Conservation (phyloP, 257 asterid species). For the Linderniella brevidens region DNA sequence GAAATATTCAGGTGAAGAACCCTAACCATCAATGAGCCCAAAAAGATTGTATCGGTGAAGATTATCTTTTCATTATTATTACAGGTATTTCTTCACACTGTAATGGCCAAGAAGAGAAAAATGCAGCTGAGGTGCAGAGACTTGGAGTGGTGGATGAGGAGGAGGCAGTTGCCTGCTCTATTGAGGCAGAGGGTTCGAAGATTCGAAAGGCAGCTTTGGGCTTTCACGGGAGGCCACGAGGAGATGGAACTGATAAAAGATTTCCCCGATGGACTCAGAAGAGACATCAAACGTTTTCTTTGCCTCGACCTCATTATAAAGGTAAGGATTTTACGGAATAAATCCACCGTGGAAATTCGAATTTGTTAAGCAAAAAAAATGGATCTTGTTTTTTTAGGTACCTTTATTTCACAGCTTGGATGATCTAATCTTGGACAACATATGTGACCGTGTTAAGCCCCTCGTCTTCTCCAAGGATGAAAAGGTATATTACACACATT, state of each 20-base stretch:
- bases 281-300: conserved; percentile 86
- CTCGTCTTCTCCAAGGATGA: conserved; percentile 73
- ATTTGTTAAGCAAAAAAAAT: no score
- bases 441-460: conserved; percentile 87
- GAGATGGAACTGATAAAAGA: conserved; percentile 72
- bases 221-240: conserved; percentile 61
- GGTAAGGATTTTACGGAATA: not conserved
- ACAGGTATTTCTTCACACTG: not conserved
- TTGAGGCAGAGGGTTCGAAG: conserved; percentile 79
- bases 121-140: conserved; percentile 82
- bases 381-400: conserved; percentile 44
- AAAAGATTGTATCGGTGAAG: not conserved
- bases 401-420: conserved; percentile 76
- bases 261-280: conserved; percentile 83
- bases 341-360: not conserved
- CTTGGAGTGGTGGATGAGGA: conserved; percentile 98
- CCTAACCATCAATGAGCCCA: not conserved
- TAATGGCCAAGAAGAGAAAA: conserved; percentile 78
- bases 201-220: conserved; percentile 70
- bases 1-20: conserved; percentile 66
- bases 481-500: conserved; percentile 28
- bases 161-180: conserved; percentile 67
- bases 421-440: conserved; percentile 84
- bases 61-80: not conserved
- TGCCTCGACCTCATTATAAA: conserved; percentile 57